Evolutionary conservation across 331 rosid genomes (phyloP).

Genomic region (Telfairia occidentalis): DNA sequence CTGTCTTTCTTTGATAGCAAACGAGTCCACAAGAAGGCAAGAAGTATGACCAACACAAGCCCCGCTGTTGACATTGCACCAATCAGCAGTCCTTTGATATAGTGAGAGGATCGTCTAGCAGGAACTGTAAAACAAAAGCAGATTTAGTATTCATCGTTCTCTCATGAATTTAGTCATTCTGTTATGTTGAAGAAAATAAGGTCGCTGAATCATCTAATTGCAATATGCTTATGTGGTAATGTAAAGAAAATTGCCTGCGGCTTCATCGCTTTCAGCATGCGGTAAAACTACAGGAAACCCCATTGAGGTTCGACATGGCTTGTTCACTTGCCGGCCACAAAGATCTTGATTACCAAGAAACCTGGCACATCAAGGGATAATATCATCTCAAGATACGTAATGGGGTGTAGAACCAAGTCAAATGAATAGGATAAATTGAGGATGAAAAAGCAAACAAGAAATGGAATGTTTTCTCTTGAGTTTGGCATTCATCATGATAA

Average conservation of each 20-base stretch:
- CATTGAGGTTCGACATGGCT: slow-evolving; percentile 71
- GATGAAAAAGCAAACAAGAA: neutral
- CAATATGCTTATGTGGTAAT: neutral
- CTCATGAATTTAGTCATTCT: neutral
- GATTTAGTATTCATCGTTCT: neutral
- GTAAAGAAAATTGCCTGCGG: slow-evolving; percentile 42
- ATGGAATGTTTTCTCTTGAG: neutral
- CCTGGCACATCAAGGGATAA: slow-evolving; percentile 26
- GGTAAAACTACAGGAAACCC: slow-evolving; percentile 92
- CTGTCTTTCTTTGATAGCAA: slow-evolving; percentile 63
- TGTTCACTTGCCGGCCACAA: slow-evolving; percentile 77
- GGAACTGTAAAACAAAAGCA: slow-evolving; percentile 43
- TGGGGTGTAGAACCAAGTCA: neutral
- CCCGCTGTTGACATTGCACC: slow-evolving; percentile 60
- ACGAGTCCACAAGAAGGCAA: slow-evolving; percentile 62
- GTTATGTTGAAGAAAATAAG: neutral
- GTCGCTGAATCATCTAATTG: neutral
- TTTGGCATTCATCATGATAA: neutral
- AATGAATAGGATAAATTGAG: neutral
- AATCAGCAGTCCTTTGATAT: slow-evolving; percentile 57
- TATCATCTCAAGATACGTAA: neutral
- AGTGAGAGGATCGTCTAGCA: slow-evolving; percentile 53
- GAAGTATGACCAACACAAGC: slow-evolving; percentile 39
- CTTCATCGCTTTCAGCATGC: slow-evolving; percentile 69
- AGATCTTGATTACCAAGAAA: slow-evolving; percentile 71